Evolutionary conservation across 2,329 filamentous ascomycete genomes (phyloP), one percentile per base, ranked within the genome.

Genomic region (Aspergillus udagawae): DNA sequence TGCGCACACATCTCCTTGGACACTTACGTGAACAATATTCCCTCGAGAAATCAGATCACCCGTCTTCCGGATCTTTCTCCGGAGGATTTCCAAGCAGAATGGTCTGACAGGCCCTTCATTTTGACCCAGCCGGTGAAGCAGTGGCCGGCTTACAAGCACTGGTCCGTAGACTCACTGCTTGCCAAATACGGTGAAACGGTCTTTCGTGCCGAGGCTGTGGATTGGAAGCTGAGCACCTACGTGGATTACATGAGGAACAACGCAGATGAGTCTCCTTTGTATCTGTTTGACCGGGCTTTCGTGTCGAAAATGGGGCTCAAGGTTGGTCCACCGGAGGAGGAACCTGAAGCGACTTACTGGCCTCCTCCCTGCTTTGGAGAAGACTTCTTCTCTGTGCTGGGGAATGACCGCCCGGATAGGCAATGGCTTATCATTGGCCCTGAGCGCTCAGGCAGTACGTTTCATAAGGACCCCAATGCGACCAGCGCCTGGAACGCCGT

Each of bases 401-500:
- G 88, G 9, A 71, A 82, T 14, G 85, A 95, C 70, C 84, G 93
- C 53, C 93, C 93, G 2, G 92, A 96, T 60, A 88, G 91, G 68
- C 86, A 92, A 59, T 97, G 93, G 94, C 81, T 97, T 60, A 96
- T 97, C 67, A 83, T 97, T 62, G 92, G 93, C 0, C 92, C 93
- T 0, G 85, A 87, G 61, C 82, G 92, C 57, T 95, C 91, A 68
- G 93, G 93, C 29, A 95, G 90, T 63, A 97, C 92, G 4, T 97
- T 97, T 71, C 93, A 97, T 79, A 97, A 97, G 72, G 86, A 87
- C 65, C 85, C 84, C 2, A 87, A 87, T 68, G 84, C 83, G 1
- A 87, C 82, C 20, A 79, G 86, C 66, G 93, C 94, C 0, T 97
- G 93, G 94, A 97, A 97, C 71, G 93, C 92, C 0, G 91, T 97